Percentiles rank a stretch among this genome's conserved stretches.
These are phyloP conservation scores for Quercus tomentella DNA, from an alignment of 331 rosid genomes.

Conservation along the genomic window DNA sequence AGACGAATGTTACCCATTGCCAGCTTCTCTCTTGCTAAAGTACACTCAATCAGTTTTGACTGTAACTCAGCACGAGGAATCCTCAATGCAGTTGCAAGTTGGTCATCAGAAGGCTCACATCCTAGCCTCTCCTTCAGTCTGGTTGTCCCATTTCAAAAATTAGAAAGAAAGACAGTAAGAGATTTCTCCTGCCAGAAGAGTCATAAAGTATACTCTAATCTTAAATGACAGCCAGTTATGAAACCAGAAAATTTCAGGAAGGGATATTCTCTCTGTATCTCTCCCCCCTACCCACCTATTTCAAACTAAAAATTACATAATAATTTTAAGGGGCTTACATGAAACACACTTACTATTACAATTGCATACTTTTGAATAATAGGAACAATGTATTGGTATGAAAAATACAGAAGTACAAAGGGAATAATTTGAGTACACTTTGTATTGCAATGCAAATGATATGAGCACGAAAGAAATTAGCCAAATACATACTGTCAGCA, in stretches of 20 bases:
- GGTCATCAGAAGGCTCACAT: constrained; percentile 86
- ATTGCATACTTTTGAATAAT: background rate
- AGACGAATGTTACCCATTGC: constrained; percentile 97
- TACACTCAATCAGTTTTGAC: constrained; percentile 58
- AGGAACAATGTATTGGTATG: background rate
- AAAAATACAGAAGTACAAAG: background rate
- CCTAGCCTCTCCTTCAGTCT: constrained; percentile 81
- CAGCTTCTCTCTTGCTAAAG: constrained; percentile 86
- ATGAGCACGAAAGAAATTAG: background rate
- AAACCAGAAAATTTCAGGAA: background rate
- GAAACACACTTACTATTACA: background rate
- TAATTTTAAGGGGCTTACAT: background rate
- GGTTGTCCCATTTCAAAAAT: constrained; percentile 28
- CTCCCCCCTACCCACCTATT: background rate
- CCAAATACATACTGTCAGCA: background rate
- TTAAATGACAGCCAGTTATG: background rate
- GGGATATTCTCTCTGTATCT: background rate
- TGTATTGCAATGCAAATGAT: background rate
- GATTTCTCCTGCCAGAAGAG: background rate
- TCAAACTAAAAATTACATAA: background rate
- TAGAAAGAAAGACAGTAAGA: background rate
- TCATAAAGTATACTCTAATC: background rate
- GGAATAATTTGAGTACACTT: background rate
- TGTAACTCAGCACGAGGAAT: constrained; percentile 65
- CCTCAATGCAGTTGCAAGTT: constrained; percentile 71